Percentiles rank a stretch among this genome's conserved stretches.
Conservation (phyloP, 2,329 filamentous ascomycete species). For the Fusarium sp. region DNA sequence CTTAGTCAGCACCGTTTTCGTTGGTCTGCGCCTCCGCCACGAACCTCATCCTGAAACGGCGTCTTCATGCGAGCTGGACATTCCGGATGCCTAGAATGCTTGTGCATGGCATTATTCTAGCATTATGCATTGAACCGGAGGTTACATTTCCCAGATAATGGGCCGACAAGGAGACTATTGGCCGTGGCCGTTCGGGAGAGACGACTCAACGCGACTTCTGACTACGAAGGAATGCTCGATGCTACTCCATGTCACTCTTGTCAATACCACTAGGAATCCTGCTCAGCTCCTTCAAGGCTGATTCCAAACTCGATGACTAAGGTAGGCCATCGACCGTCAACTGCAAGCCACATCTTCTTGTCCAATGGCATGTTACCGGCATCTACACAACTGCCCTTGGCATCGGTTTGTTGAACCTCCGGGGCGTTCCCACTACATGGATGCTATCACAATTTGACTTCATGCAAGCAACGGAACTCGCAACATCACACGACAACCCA, state of each 20-base stretch:
- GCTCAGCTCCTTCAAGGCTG: neutral
- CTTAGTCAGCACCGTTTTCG: slow-evolving; percentile 28
- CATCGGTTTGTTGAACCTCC: neutral
- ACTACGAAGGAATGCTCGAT: neutral
- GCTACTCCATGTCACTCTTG: neutral
- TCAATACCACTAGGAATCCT: neutral
- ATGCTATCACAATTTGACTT: neutral
- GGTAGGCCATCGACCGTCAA: neutral
- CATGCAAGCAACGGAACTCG: neutral
- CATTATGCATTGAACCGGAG: neutral
- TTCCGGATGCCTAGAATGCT: neutral
- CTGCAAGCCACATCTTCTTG: neutral
- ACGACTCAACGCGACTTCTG: neutral
- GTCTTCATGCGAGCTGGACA: neutral
- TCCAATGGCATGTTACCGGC: neutral
- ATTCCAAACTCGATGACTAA: neutral
- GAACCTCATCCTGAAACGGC: neutral
- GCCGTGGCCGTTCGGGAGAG: neutral
- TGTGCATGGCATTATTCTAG: neutral
- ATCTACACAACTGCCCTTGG: neutral
- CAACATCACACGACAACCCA: neutral
- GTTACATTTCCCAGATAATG: neutral
- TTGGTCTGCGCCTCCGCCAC: slow-evolving; percentile 25
- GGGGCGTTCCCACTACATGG: too few relatives aligned
- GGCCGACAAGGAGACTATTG: neutral